Conservation (phyloP, 352 stramenopile species). For the Saprolegnia parasitica region DNA sequence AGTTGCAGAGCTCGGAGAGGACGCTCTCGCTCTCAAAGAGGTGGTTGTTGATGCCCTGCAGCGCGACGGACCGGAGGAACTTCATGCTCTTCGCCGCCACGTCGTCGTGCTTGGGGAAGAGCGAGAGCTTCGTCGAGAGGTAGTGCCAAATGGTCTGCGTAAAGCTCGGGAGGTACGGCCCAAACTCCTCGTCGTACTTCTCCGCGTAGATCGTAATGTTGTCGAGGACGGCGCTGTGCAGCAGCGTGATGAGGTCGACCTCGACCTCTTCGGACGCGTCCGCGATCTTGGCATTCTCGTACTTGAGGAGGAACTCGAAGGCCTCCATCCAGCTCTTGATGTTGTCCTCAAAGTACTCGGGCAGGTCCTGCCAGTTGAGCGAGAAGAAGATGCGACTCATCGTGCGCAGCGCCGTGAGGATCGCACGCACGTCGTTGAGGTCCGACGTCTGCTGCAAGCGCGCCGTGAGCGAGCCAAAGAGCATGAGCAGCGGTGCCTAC, state of each 20-base stretch:
- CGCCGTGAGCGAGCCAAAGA: conserved; percentile 68
- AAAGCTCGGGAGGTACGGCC: conserved; percentile 93
- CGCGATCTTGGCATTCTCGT: conserved; percentile 89
- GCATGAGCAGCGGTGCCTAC: conserved; percentile 58
- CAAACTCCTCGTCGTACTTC: conserved; percentile 99
- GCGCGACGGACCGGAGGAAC: conserved; percentile 95
- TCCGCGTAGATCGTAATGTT: conserved; percentile 97
- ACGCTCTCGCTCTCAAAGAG: conserved; percentile 84
- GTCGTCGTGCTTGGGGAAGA: conserved; percentile 91
- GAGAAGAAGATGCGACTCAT: conserved; percentile 98
- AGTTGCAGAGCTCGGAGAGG: conserved; percentile 88
- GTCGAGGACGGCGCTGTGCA: conserved; percentile 94
- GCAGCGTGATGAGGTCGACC: conserved; percentile 86
- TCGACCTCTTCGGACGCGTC: conserved; percentile 91
- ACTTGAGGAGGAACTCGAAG: conserved; percentile 94
- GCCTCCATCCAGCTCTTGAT: conserved; percentile 95
- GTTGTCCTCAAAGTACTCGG: conserved; percentile 99
- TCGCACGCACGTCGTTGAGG: conserved; percentile 47
- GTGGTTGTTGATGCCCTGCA: conserved; percentile 90
- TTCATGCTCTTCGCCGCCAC: conserved; percentile 95
- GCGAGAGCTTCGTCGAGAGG: conserved; percentile 61
- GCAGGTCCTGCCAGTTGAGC: conserved; percentile 98
- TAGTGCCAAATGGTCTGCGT: conserved; percentile 83
- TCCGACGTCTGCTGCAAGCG: conserved; percentile 42
- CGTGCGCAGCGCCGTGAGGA: conserved; percentile 82